Evolutionary conservation across 2,329 filamentous ascomycete genomes (phyloP).

Genomic region (Trichoderma sp.): DNA sequence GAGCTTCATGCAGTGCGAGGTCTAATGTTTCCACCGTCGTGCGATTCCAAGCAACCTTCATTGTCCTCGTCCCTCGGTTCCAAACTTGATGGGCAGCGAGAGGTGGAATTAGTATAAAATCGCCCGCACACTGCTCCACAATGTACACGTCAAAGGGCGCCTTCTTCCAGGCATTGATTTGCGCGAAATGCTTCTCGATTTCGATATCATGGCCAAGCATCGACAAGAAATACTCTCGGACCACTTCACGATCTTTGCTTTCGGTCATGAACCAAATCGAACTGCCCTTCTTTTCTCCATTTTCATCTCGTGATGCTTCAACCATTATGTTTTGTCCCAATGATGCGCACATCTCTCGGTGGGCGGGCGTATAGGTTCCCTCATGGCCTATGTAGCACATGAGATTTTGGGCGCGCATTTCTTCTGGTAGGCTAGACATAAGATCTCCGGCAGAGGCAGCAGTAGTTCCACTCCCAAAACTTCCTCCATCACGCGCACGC

Average conservation of each 20-base stretch:
- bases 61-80: constrained; percentile 93
- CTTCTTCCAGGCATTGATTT: constrained; percentile 92
- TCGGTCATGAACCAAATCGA: constrained; percentile 99
- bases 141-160: constrained; percentile 92
- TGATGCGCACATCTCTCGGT: constrained; percentile 97
- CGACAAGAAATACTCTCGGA: constrained; percentile 92
- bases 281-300: constrained; percentile 80
- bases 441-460: constrained; percentile 81
- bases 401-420: constrained; percentile 92
- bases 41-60: constrained; percentile 98
- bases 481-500: constrained; percentile 43
- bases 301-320: constrained; percentile 73
- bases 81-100: constrained; percentile 96
- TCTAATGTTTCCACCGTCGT: constrained; percentile 91
- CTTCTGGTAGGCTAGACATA: constrained; percentile 86
- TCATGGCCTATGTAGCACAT: constrained; percentile 99
- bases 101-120: constrained; percentile 92
- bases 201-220: constrained; percentile 95
- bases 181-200: constrained; percentile 95
- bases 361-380: constrained; percentile 92
- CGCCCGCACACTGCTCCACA: constrained; percentile 86
- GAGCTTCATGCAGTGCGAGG: constrained; percentile 80
- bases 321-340: constrained; percentile 99
- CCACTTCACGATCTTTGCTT: constrained; percentile 84
- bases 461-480: constrained; percentile 56